Conservation (phyloP, 164 flowering plant genomes). For the Stephania yunnanensis region DNA sequence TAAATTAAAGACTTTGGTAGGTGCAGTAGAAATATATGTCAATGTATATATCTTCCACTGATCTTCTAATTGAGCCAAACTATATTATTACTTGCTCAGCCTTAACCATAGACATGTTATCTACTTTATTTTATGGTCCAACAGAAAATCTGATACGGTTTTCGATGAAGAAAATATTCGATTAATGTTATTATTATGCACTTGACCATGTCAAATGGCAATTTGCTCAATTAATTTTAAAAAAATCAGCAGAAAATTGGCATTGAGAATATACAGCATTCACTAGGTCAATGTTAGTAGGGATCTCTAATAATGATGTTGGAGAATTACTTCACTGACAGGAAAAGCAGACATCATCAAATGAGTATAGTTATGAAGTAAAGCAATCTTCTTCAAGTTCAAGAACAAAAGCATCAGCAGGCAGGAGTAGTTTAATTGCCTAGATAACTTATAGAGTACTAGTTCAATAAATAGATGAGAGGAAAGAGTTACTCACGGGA, state of each 20-base stretch:
- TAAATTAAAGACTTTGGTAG: too few species aligned
- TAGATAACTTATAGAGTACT: not conserved
- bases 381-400: not conserved
- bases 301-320: not conserved
- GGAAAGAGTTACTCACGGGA: conserved; percentile 60
- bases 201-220: not conserved
- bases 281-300: not conserved
- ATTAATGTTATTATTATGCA: not conserved
- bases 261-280: not conserved
- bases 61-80: too few species aligned
- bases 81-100: too few species aligned
- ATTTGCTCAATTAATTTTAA: not conserved
- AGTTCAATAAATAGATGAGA: not conserved
- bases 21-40: not conserved
- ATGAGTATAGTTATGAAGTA: not conserved
- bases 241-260: not conserved
- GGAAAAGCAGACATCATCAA: not conserved
- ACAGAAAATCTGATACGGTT: too few species aligned
- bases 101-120: too few species aligned
- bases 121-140: too few species aligned
- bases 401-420: not conserved
- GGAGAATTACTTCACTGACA: not conserved
- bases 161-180: not conserved
- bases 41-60: not conserved
- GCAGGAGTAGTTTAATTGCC: not conserved